These are phyloP conservation scores for Capsella bursapastoris DNA, from an alignment of 345 rosid genomes.

Conservation along the genomic window DNA sequence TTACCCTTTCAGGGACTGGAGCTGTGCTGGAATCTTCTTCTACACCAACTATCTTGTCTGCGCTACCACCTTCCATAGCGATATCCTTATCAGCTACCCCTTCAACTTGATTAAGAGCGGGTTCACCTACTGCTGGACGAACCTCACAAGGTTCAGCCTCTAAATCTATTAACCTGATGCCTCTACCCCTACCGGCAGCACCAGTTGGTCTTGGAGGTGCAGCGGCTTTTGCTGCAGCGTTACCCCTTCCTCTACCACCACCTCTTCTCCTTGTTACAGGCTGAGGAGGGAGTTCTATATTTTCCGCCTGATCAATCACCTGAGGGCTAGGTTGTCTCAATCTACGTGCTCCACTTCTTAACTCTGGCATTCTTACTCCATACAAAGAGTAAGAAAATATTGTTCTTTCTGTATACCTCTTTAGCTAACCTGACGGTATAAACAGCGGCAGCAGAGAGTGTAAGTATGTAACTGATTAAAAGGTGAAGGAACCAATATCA, in stretches of 20 bases:
- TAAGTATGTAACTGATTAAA: not conserved
- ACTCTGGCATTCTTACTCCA: conserved; percentile 99
- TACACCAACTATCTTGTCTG: conserved; percentile 68
- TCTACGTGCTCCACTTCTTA: conserved; percentile 98
- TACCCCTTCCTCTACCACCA: conserved; percentile 95
- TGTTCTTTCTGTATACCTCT: conserved; percentile 42
- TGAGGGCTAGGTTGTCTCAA: conserved; percentile 81
- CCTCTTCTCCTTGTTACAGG: conserved; percentile 90
- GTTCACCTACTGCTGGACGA: conserved; percentile 67
- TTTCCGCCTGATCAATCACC: conserved; percentile 68
- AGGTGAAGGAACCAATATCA: not conserved
- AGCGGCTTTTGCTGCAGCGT: conserved; percentile 70
- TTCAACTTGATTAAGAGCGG: conserved; percentile 71
- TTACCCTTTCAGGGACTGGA: conserved; percentile 94
- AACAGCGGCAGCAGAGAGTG: conserved; percentile 10
- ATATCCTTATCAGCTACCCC: conserved; percentile 82
- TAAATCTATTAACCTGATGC: conserved; percentile 81
- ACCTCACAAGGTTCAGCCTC: conserved; percentile 88
- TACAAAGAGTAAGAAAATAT: conserved; percentile 76
- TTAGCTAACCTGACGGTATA: conserved; percentile 50
- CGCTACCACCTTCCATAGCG: conserved; percentile 89
- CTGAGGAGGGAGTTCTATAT: conserved; percentile 70
- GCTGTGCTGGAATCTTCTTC: conserved; percentile 87
- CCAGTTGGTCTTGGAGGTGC: conserved; percentile 68
- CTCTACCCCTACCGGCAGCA: conserved; percentile 81